Conservation (phyloP, 2,329 filamentous ascomycete species). For the Colletotrichum simmondsii region DNA sequence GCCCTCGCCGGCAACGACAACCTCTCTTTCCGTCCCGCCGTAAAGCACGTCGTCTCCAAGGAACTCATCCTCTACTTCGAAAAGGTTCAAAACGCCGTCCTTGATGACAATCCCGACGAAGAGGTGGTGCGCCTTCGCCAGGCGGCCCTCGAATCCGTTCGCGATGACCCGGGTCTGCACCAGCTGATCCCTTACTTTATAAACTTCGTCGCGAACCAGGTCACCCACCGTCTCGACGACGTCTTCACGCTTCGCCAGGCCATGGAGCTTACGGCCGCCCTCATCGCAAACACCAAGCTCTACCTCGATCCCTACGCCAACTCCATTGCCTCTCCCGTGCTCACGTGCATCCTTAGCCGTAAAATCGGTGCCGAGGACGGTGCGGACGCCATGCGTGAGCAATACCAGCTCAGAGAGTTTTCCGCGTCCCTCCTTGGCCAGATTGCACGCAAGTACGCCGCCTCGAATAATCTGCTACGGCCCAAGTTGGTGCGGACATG, state of each 20-base stretch:
- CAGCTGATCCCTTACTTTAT: slow-evolving; percentile 97
- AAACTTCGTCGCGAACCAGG: slow-evolving; percentile 94
- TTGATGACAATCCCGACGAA: slow-evolving; percentile 89
- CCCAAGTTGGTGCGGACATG: slow-evolving; percentile 93
- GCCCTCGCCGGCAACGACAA: slow-evolving; percentile 87
- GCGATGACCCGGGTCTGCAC: slow-evolving; percentile 91
- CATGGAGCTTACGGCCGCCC: slow-evolving; percentile 87
- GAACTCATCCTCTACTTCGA: slow-evolving; percentile 98
- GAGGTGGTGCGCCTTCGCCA: slow-evolving; percentile 77
- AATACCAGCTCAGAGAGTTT: slow-evolving; percentile 86
- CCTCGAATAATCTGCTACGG: slow-evolving; percentile 83
- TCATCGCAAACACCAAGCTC: slow-evolving; percentile 85
- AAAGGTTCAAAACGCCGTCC: slow-evolving; percentile 88
- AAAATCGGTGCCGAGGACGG: slow-evolving; percentile 74
- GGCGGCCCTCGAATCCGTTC: slow-evolving; percentile 85
- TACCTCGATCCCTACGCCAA: slow-evolving; percentile 74
- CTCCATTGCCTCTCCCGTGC: slow-evolving; percentile 82
- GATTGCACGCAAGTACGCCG: slow-evolving; percentile 84
- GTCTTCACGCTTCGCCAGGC: slow-evolving; percentile 89
- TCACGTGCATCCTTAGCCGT: slow-evolving; percentile 90
- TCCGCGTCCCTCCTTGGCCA: slow-evolving; percentile 84
- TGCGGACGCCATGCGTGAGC: slow-evolving; percentile 63
- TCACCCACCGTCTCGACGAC: slow-evolving; percentile 93
- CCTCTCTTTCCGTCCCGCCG: slow-evolving; percentile 84
- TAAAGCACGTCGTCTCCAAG: slow-evolving; percentile 96